Evolutionary conservation across 2,329 filamentous ascomycete genomes (phyloP), one percentile per base, ranked within the genome.

Genomic region (Rhynchosporium agropyri): DNA sequence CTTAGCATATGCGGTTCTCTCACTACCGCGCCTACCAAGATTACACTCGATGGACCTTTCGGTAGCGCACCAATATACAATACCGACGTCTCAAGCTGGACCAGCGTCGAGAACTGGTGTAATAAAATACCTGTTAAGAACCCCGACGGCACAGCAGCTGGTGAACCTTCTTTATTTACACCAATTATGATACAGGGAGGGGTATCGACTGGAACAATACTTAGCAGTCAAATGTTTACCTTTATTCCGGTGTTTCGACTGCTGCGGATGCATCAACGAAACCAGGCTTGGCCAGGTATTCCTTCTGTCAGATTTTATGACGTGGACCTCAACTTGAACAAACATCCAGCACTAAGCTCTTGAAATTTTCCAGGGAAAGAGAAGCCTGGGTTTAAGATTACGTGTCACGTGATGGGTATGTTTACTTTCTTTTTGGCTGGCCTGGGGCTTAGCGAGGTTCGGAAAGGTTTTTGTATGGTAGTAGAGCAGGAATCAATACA

Each of bases 71-170:
- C 26, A 4, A 31, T 1, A 8, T 56, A 38, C 42, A 56, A 45
- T 20, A n/a, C 38, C 2, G 53, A 15, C 20, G 49, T 10, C 3
- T 53, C n/a, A 15, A 43, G 3, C 42, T 43, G 29, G 42, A 56
- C 10, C 38, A 56, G 53, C 20, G 43, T 43, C 28, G 53, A 26
- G 8, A 56, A 56, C 13, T 56, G 38, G 38, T 56, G 53, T 26
- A 56, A 45, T 36, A 56, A n/a, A 5, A 40, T 38, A 15, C 51
- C 51, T 6, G 40, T 43, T 6, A 15, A 55, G n/a, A 7, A 5
- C 12, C 26, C 26, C 2, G 51, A 55, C 31, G 51, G 51, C n/a
- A 13, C 20, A 2, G 51, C 51, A 26, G 51, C 51, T 9, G 51
- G 51, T 10, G 31, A 13, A 55, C 20, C 4, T 55, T 55, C 40